Evolutionary conservation across 2,329 filamentous ascomycete species (phyloP), one percentile per base, ranked within the genome.

Genomic region (Sarocladium kiliense): DNA sequence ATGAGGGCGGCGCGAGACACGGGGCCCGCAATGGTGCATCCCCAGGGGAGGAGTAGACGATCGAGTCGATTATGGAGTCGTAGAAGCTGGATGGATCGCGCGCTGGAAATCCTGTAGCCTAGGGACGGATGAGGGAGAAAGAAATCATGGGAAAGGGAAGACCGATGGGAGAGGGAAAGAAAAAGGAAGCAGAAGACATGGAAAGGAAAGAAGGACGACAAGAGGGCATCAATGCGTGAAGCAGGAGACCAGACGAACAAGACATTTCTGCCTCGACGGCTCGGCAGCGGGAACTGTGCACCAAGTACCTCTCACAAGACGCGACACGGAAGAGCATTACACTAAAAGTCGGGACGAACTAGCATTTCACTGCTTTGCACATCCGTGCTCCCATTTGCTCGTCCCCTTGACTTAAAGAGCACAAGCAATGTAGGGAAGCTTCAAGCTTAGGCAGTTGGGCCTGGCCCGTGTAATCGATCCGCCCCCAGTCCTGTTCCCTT

Each of bases 1-100:
- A 51, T 51, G 47, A 51, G 47, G 47, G 47, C 47, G 30, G 30
- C 47, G 47, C 47, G 30, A 51, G 47, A 51, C 47, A 51, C 47
- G 47, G 47, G 41, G 47, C 30, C 47, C 47, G 30, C 47, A 32
- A 36, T 19, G 27, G 47, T 51, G 47, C 27, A 36, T 36, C 47
- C 26, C 47, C 47, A 51, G 18, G 47, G n/a, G 47, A n/a, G 18
- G 18, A 23, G 11, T 4, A 51, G 47, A 25, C n/a, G 44, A n/a
- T 47, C 44, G 23, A 27, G 44, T 11, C 25, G 21, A 47, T 3
- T 16, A 47, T n/a, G 25, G 10, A 47, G 44, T 5, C n/a, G 3
- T 18, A 7, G 11, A 32, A 32, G 30, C 30, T 12, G n/a, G 30
- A 32, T 44, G 41, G 6, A 25, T 7, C 21, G 18, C 18, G 12